Percentiles rank a stretch among this genome's conserved stretches.
phyloP scores from a whole-genome alignment of 176 grass and related monocot species.

The Oryza rufipogon region DNA sequence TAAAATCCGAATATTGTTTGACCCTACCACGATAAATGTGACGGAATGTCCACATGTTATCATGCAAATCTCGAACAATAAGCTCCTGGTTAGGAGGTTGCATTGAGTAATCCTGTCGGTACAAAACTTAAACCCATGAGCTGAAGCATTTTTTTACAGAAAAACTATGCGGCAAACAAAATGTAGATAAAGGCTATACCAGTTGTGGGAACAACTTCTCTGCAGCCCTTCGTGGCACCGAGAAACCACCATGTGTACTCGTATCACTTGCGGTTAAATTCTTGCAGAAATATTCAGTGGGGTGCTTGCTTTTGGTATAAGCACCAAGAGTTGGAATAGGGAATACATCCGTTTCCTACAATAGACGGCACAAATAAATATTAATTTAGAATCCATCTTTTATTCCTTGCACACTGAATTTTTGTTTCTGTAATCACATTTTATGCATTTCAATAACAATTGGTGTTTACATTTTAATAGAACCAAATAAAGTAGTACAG shows the following conservation, averaged over 20 bases:
- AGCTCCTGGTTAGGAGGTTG: conserved; percentile 97
- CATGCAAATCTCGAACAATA: conserved; percentile 91
- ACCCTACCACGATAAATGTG: conserved; percentile 99
- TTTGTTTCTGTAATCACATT: not conserved
- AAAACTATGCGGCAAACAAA: not conserved
- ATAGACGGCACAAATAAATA: not conserved
- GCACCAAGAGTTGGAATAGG: conserved; percentile 74
- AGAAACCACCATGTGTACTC: conserved; percentile 98
- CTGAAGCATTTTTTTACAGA: not conserved
- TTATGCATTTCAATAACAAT: not conserved
- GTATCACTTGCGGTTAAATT: conserved; percentile 93
- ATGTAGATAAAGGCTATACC: conserved; percentile 41
- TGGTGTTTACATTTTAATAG: not conserved
- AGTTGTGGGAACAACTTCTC: conserved; percentile 98
- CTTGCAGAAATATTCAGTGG: conserved; percentile 95
- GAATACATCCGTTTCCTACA: conserved; percentile 93
- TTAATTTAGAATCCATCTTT: not conserved
- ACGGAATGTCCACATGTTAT: conserved; percentile 96
- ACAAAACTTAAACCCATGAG: conserved; percentile 39
- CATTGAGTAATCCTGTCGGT: conserved; percentile 84
- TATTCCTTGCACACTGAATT: not conserved
- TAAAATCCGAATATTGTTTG: conserved; percentile 36
- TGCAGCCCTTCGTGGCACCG: conserved; percentile 84
- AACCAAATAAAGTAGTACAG: not conserved
- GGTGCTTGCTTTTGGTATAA: conserved; percentile 83